Evolutionary conservation across 2,329 filamentous ascomycete genomes (phyloP).

Genomic region (Leptodontidium sp.): DNA sequence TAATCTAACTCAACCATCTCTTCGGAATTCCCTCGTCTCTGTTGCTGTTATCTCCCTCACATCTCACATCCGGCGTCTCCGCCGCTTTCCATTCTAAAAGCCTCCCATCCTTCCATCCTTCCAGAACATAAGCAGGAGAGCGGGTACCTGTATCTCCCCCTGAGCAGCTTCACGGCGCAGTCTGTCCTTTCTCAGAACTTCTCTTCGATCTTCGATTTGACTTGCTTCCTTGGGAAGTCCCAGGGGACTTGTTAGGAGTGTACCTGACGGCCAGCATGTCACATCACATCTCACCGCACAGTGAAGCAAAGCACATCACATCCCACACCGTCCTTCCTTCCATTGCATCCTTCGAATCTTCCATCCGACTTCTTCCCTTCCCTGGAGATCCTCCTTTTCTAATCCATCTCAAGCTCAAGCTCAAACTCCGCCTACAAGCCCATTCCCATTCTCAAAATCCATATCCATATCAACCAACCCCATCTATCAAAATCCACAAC

Average conservation of each 20-base stretch:
- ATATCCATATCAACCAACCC: background rate
- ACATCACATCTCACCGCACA: too few species aligned
- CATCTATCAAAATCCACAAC: background rate
- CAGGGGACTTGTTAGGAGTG: background rate
- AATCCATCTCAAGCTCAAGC: background rate
- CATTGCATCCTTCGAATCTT: constrained; percentile 1
- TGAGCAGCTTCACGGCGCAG: background rate
- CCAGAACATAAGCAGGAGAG: background rate
- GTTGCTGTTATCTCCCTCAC: constrained; percentile 1
- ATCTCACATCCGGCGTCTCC: background rate
- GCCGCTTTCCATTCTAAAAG: background rate
- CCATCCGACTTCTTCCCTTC: constrained; percentile 1
- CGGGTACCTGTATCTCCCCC: background rate
- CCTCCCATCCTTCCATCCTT: background rate
- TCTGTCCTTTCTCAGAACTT: too few species aligned
- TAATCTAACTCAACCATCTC: constrained; percentile 11
- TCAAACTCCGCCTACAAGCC: background rate
- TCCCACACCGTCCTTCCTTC: too few species aligned
- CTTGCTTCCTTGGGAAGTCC: too few species aligned
- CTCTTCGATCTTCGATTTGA: too few species aligned
- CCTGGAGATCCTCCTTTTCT: background rate
- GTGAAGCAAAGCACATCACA: too few species aligned
- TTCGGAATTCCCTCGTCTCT: constrained; percentile 5
- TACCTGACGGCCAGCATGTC: background rate
- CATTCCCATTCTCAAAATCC: background rate